Evolutionary conservation across 345 rosid species (phyloP).

Genomic region (Trapa incisa): DNA sequence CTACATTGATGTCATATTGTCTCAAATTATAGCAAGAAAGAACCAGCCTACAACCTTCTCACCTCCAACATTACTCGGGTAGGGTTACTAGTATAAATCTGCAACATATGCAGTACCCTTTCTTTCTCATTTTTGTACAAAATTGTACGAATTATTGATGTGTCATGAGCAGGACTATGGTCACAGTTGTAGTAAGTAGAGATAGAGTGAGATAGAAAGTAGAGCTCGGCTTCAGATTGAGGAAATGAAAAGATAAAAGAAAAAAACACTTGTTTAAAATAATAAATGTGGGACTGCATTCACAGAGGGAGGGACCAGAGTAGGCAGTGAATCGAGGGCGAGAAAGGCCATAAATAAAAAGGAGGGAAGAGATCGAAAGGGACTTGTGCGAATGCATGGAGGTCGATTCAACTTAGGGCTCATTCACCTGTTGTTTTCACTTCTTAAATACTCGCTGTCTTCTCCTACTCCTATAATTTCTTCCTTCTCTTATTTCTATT

Average conservation of each 20-base stretch:
- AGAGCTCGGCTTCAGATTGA: not conserved
- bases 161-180: not conserved
- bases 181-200: not conserved
- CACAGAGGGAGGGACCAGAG: not conserved
- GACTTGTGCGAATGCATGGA: conserved; percentile 72
- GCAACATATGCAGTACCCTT: conserved; percentile 2
- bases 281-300: not conserved
- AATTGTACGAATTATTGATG: not conserved
- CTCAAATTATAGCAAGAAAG: not conserved
- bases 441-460: not conserved
- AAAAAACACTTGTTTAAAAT: not conserved
- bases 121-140: conserved; percentile 1
- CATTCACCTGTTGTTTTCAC: conserved; percentile 90
- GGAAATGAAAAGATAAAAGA: not conserved
- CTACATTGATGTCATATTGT: not conserved
- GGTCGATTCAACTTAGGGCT: conserved; percentile 43
- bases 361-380: conserved; percentile 25
- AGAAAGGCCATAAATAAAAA: conserved; percentile 23
- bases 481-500: not conserved
- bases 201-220: not conserved
- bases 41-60: not conserved
- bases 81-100: not conserved
- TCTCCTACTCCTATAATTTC: not conserved
- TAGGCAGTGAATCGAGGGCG: conserved; percentile 50
- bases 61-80: conserved; percentile 2